Conservation (phyloP, 169 alveolate species). For the Plasmodium chabaudi region DNA sequence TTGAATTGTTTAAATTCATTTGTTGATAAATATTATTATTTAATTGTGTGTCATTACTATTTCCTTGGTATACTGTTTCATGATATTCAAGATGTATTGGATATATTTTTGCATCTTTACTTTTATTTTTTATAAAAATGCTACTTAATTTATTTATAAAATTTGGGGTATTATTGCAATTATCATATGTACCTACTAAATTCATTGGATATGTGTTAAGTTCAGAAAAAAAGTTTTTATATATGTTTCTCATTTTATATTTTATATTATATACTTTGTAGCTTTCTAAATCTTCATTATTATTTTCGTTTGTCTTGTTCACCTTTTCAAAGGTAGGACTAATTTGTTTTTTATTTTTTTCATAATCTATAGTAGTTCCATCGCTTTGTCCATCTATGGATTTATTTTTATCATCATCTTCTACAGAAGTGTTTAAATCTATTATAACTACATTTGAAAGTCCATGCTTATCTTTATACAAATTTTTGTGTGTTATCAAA, state of each 20-base stretch:
- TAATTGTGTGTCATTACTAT: background rate
- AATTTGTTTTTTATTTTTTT: background rate
- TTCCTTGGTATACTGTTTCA: constrained; percentile 21
- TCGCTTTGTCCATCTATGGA: background rate
- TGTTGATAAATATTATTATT: background rate
- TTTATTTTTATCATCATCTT: background rate
- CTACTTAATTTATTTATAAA: constrained; percentile 15
- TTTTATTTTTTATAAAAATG: background rate
- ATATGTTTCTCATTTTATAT: constrained; percentile 24
- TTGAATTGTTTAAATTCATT: background rate
- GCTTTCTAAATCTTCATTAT: background rate
- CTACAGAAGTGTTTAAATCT: constrained; percentile 7
- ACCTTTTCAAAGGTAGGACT: background rate
- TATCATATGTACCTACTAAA: constrained; percentile 19
- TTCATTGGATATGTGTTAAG: constrained; percentile 51
- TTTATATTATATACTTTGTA: background rate
- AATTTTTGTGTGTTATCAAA: constrained; percentile 41
- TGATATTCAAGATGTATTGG: constrained; percentile 24
- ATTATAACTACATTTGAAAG: constrained; percentile 13
- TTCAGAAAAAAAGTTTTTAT: constrained; percentile 34
- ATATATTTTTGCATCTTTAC: background rate
- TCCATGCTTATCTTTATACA: constrained; percentile 27
- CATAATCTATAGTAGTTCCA: background rate
- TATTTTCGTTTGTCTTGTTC: background rate
- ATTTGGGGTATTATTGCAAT: background rate